Evolutionary conservation across 441 rosid species (phyloP).

Genomic region (Erodium trifolium): DNA sequence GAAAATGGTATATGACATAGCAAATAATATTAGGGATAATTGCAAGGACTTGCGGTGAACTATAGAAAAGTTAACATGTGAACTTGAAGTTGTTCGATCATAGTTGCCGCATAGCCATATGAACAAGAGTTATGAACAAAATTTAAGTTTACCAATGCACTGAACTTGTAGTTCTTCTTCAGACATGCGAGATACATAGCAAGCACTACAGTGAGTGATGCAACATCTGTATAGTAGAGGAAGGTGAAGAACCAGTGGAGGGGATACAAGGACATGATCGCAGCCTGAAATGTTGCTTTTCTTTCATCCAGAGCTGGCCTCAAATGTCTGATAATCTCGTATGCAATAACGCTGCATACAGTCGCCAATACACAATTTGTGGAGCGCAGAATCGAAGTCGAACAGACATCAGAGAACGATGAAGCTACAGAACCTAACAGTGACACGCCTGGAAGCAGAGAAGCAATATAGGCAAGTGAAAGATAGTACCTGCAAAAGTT

Average conservation of each 20-base stretch:
- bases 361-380: constrained; percentile 60
- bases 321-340: constrained; percentile 53
- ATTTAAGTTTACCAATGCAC: constrained; percentile 63
- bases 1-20: no score
- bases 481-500: constrained; percentile 69
- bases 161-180: constrained; percentile 56
- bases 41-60: no score
- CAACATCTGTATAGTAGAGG: constrained; percentile 93
- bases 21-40: no score
- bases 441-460: constrained; percentile 58
- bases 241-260: constrained; percentile 93
- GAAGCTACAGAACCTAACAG: constrained; percentile 20
- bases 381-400: constrained; percentile 52
- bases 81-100: not conserved
- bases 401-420: constrained; percentile 49
- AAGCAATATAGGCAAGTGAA: constrained; percentile 69
- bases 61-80: not conserved
- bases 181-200: constrained; percentile 81
- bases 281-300: constrained; percentile 47
- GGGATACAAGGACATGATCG: constrained; percentile 63
- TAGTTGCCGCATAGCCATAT: not conserved
- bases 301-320: constrained; percentile 52
- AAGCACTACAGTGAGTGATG: constrained; percentile 70
- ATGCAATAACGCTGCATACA: constrained; percentile 56
- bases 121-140: not conserved